Percentiles rank a stretch among this genome's conserved stretches.
Evolutionary conservation across 2,329 filamentous ascomycete species (phyloP).

Genomic region (Phaeosphaeria sp.): DNA sequence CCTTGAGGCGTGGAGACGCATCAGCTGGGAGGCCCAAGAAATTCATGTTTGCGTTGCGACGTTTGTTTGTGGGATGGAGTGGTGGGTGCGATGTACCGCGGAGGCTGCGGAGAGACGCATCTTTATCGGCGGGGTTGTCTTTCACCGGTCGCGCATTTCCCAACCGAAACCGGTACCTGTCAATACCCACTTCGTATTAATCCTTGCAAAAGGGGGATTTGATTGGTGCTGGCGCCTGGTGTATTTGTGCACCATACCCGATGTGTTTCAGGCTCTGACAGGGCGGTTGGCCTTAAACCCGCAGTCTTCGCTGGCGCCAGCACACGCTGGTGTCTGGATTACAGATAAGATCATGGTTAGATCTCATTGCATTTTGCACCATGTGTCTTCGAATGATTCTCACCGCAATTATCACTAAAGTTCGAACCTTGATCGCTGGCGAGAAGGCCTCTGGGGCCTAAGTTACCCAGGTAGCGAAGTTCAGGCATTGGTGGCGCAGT

Average conservation of each 20-base stretch:
- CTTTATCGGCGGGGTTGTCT: slow-evolving; percentile 19
- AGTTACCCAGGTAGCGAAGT: too few relatives aligned
- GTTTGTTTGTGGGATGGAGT: slow-evolving; percentile 8
- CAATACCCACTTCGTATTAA: slow-evolving; percentile 13
- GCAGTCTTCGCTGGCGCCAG: neutral
- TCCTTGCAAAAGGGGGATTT: slow-evolving; percentile 5
- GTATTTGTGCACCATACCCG: slow-evolving; percentile 15
- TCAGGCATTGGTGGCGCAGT: neutral
- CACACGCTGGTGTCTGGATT: neutral
- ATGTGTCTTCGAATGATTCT: neutral
- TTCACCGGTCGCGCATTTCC: slow-evolving; percentile 30
- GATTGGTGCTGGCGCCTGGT: slow-evolving; percentile 23
- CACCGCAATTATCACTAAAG: too few relatives aligned
- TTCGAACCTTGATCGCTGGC: too few relatives aligned
- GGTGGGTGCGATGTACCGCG: neutral
- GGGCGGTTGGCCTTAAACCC: slow-evolving; percentile 5
- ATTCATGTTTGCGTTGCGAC: neutral
- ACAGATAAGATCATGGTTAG: slow-evolving; percentile 5
- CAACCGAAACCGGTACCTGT: slow-evolving; percentile 4
- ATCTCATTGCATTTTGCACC: neutral
- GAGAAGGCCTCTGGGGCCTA: too few relatives aligned
- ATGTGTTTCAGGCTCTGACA: slow-evolving; percentile 18
- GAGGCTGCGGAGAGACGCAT: neutral
- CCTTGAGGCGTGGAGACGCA: slow-evolving; percentile 25
- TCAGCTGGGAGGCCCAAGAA: slow-evolving; percentile 7